A percentile compares a stretch with the other conserved stretches of the same genome.
Evolutionary conservation across 805 yeast species (phyloP).

Genomic region (Allodekkera sacchari): DNA sequence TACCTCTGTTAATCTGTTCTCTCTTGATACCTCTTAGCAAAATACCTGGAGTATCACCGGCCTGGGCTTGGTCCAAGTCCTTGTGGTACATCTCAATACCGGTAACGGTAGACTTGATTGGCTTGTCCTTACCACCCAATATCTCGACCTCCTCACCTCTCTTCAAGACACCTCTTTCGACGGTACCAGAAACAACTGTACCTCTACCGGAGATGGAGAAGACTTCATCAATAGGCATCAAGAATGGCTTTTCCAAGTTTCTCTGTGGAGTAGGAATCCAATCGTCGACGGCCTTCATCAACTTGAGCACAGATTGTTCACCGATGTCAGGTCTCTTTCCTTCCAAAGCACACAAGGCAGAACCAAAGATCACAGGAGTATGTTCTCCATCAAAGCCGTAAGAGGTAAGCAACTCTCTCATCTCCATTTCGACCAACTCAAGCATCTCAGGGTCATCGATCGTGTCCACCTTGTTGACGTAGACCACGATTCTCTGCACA

Average conservation of each 20-base stretch:
- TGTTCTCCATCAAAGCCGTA: slow-evolving; percentile 98
- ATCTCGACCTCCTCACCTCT: slow-evolving; percentile 98
- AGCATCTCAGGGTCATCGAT: slow-evolving; percentile 98
- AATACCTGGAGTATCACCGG: slow-evolving; percentile 99
- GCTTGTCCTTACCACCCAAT: slow-evolving; percentile 83
- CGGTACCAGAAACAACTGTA: slow-evolving; percentile 98
- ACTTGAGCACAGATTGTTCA: slow-evolving; percentile 68
- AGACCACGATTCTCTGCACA: slow-evolving; percentile 94
- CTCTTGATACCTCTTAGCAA: slow-evolving; percentile 97
- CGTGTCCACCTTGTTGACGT: slow-evolving; percentile 96
- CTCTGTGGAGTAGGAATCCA: slow-evolving; percentile 94
- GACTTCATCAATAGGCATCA: slow-evolving; percentile 95
- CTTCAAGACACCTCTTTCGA: slow-evolving; percentile 94
- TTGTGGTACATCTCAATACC: slow-evolving; percentile 99
- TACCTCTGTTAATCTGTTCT: slow-evolving; percentile 94
- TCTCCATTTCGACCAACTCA: slow-evolving; percentile 99
- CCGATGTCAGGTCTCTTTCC: slow-evolving; percentile 87
- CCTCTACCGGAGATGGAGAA: slow-evolving; percentile 99
- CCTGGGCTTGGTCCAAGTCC: slow-evolving; percentile 95
- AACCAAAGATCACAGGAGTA: slow-evolving; percentile 97
- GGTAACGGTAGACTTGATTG: slow-evolving; percentile 89
- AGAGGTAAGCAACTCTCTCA: slow-evolving; percentile 87
- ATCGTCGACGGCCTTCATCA: slow-evolving; percentile 88
- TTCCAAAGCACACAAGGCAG: slow-evolving; percentile 95
- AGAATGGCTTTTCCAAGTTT: slow-evolving; percentile 92